Percentiles rank a stretch among this genome's conserved stretches.
These are phyloP conservation scores for Plectranthus barbatus DNA, from an alignment of 257 asterid genomes.

Conservation along the genomic window DNA sequence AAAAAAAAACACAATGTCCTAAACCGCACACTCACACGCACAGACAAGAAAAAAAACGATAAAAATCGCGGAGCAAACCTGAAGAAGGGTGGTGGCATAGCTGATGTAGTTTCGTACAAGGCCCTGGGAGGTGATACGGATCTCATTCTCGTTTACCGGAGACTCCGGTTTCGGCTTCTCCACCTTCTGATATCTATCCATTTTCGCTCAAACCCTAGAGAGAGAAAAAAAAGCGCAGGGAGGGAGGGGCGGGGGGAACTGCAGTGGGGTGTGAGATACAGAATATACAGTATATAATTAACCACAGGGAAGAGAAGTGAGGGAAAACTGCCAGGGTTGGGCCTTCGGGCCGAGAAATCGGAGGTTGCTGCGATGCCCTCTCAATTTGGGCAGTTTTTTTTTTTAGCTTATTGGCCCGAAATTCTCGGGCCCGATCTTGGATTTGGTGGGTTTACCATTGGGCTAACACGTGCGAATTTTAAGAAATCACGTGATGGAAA, in stretches of 20 bases:
- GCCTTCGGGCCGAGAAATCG: background rate
- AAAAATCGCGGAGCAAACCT: slow-evolving; percentile 28
- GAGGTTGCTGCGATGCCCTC: slow-evolving; percentile 3
- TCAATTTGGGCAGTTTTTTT: background rate
- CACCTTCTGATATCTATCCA: slow-evolving; percentile 90
- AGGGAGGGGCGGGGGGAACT: slow-evolving; percentile 3
- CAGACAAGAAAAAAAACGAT: background rate
- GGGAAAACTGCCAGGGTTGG: background rate
- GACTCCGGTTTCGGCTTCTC: slow-evolving; percentile 75
- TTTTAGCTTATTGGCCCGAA: slow-evolving; percentile 5
- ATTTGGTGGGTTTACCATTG: background rate
- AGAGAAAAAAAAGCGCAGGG: slow-evolving; percentile 4
- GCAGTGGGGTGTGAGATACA: background rate
- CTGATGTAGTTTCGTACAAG: slow-evolving; percentile 73
- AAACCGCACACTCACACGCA: background rate
- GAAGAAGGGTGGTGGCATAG: slow-evolving; percentile 77
- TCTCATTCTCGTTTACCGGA: slow-evolving; percentile 86
- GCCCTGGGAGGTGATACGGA: slow-evolving; percentile 90
- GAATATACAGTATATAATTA: background rate
- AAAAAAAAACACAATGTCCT: background rate
- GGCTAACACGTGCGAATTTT: background rate
- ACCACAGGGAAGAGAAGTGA: background rate
- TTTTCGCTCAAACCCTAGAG: slow-evolving; percentile 43
- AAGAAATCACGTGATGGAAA: too few relatives aligned
- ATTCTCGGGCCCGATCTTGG: background rate